Percentiles rank a stretch among this genome's conserved stretches.
These are phyloP conservation scores for Trichophyton verrucosum DNA, from an alignment of 2,329 filamentous ascomycete genomes.

Conservation along the genomic window DNA sequence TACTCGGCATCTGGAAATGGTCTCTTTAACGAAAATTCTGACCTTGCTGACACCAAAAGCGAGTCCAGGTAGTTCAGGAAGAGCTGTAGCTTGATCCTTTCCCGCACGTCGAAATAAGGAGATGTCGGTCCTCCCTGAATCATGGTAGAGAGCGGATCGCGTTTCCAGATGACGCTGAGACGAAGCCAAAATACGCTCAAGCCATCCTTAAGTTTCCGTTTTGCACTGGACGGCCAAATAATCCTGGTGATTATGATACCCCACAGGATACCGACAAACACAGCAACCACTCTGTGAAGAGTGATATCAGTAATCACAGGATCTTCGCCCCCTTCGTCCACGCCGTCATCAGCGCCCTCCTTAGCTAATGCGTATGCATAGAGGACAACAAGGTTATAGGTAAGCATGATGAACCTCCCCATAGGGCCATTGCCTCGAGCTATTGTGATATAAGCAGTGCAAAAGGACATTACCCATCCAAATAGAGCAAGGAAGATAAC, in stretches of 20 bases:
- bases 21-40: constrained; percentile 77
- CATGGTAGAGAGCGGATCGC: constrained; percentile 70
- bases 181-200: constrained; percentile 84
- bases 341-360: constrained; percentile 65
- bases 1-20: constrained; percentile 70
- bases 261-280: constrained; percentile 80
- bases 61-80: constrained; percentile 63
- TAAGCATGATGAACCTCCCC: constrained; percentile 84
- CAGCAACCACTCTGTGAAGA: constrained; percentile 73
- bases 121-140: constrained; percentile 44
- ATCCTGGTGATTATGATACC: constrained; percentile 78
- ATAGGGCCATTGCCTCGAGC: constrained; percentile 74
- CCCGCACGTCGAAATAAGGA: constrained; percentile 74
- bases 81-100: constrained; percentile 75
- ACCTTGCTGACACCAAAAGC: constrained; percentile 59
- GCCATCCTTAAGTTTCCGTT: constrained; percentile 77
- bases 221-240: constrained; percentile 87
- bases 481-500: constrained; percentile 63
- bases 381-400: constrained; percentile 87
- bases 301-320: constrained; percentile 82
- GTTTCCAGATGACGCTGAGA: constrained; percentile 92
- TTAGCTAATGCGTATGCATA: constrained; percentile 87
- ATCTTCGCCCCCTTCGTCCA: constrained; percentile 70
- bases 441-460: constrained; percentile 83
- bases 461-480: constrained; percentile 67